A percentile compares a stretch with the other conserved stretches of the same genome.
Conservation (phyloP, 495 filamentous ascomycete species). For the Bryoglossum gracile region DNA sequence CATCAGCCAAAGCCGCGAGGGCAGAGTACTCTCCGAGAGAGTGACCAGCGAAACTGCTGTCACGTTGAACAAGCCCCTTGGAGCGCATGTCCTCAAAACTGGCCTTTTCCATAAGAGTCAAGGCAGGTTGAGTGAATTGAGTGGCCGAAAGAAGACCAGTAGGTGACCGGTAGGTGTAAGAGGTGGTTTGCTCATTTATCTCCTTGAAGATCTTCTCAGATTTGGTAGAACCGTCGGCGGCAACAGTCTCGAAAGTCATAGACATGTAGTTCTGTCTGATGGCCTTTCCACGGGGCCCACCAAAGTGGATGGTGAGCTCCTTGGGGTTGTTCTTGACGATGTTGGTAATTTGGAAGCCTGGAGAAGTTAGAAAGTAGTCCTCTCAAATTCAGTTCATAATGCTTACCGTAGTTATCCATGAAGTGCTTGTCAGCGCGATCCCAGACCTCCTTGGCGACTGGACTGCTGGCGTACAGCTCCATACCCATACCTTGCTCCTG, state of each 20-base stretch:
- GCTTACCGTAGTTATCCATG: conserved; percentile 92
- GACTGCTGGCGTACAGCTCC: conserved; percentile 90
- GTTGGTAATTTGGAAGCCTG: conserved; percentile 90
- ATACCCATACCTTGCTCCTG: conserved; percentile 99
- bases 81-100: conserved; percentile 98
- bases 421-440: conserved; percentile 97
- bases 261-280: conserved; percentile 99
- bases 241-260: conserved; percentile 98
- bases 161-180: conserved; percentile 94
- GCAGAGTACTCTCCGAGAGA: conserved; percentile 98
- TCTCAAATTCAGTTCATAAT: background rate
- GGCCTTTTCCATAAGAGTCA: conserved; percentile 99
- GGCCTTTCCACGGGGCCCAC: conserved; percentile 90
- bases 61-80: conserved; percentile 90
- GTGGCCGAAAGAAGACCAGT: conserved; percentile 94
- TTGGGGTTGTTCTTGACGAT: conserved; percentile 99
- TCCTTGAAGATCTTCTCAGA: conserved; percentile 99
- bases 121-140: conserved; percentile 94
- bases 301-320: conserved; percentile 97
- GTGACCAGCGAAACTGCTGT: conserved; percentile 96
- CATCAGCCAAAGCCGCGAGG: conserved; percentile 90
- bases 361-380: conserved; percentile 31
- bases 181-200: conserved; percentile 81
- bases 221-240: conserved; percentile 82
- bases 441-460: conserved; percentile 95